Evolutionary conservation across 106 monocot species (phyloP).

Genomic region (Allium sativum): DNA sequence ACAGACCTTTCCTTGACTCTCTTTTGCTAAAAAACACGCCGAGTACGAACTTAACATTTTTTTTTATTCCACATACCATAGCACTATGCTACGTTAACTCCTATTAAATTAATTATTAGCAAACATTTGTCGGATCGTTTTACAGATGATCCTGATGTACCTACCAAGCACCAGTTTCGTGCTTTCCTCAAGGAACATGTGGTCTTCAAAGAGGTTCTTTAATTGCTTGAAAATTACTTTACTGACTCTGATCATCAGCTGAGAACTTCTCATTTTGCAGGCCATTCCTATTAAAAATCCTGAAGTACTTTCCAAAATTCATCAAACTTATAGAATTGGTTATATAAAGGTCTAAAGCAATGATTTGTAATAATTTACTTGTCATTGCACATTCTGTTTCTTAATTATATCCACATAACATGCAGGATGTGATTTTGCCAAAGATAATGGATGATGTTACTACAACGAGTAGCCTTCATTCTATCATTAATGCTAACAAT

Average conservation of each 20-base stretch:
- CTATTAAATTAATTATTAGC: not conserved
- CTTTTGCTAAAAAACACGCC: too few species aligned
- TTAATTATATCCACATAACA: not conserved
- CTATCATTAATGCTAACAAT: slow-evolving; percentile 80
- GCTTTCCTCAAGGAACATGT: slow-evolving; percentile 82
- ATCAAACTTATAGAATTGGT: slow-evolving; percentile 83
- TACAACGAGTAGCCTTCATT: slow-evolving; percentile 59
- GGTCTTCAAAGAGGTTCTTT: slow-evolving; percentile 78
- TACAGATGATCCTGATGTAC: slow-evolving; percentile 79
- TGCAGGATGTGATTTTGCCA: slow-evolving; percentile 86
- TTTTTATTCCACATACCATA: not conserved
- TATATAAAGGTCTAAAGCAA: slow-evolving; percentile 70
- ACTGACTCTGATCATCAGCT: not conserved
- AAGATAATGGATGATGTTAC: slow-evolving; percentile 60
- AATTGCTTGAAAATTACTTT: slow-evolving; percentile 1
- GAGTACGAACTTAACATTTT: not conserved
- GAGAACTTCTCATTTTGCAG: slow-evolving; percentile 17
- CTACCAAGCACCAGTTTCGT: slow-evolving; percentile 57
- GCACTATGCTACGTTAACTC: too few species aligned
- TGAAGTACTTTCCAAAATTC: slow-evolving; percentile 69
- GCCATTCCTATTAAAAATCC: slow-evolving; percentile 65
- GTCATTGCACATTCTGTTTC: not conserved
- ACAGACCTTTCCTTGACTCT: too few species aligned
- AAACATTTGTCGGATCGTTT: not conserved
- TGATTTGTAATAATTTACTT: not conserved